phyloP scores from a whole-genome alignment of 768 basidiomycete species.

The Cubamyces lactineus region DNA sequence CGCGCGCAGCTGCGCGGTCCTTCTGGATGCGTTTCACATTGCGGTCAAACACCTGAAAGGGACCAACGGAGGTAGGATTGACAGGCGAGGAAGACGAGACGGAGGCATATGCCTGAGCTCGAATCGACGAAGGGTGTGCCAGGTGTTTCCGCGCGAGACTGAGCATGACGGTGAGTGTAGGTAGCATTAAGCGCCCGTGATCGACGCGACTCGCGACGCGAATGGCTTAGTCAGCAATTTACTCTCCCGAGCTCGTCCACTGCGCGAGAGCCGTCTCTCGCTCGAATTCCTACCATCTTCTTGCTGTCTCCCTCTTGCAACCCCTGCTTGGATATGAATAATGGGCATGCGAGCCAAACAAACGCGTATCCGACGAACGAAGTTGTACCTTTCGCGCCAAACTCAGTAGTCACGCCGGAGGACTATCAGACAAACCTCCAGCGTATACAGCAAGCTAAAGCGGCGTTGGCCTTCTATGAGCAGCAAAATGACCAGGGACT shows the following conservation, averaged over 20 bases:
- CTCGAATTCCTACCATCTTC: background rate
- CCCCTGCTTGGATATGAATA: slow-evolving; percentile 22
- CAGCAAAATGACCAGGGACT: slow-evolving; percentile 46
- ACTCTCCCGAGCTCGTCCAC: background rate
- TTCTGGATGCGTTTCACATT: slow-evolving; percentile 75
- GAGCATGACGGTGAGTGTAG: too few species aligned
- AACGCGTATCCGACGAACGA: background rate
- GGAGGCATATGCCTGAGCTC: slow-evolving; percentile 49
- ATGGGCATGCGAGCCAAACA: slow-evolving; percentile 13
- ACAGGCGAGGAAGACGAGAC: slow-evolving; percentile 48
- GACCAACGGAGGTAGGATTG: slow-evolving; percentile 52
- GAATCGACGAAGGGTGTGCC: background rate
- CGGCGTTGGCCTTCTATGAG: slow-evolving; percentile 39
- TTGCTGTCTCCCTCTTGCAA: background rate
- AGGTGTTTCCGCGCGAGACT: background rate
- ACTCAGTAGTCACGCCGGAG: slow-evolving; percentile 29
- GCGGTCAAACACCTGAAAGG: slow-evolving; percentile 89
- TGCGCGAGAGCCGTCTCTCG: background rate
- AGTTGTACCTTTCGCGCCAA: slow-evolving; percentile 4
- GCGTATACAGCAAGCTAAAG: slow-evolving; percentile 38
- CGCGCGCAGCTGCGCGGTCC: slow-evolving; percentile 66
- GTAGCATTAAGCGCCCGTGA: background rate
- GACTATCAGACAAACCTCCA: slow-evolving; percentile 36
- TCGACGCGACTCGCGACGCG: slow-evolving; percentile 24
- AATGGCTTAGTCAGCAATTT: slow-evolving; percentile 18